Percentiles rank a stretch among this genome's conserved stretches.
These are phyloP conservation scores for Citrus sp. DNA, from an alignment of 345 rosid genomes.

Conservation along the genomic window DNA sequence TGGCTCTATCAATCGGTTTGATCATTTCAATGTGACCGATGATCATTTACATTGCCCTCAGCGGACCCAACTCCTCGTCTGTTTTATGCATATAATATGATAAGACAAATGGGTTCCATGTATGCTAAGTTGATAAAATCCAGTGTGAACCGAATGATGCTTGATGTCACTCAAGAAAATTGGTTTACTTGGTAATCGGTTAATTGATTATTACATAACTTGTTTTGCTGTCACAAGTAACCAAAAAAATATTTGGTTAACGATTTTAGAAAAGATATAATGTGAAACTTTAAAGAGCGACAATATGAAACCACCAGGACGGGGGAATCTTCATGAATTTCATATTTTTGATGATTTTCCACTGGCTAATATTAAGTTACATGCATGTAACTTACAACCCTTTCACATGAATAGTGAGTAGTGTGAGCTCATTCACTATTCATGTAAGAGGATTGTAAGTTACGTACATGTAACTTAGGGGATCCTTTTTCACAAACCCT, in stretches of 20 bases:
- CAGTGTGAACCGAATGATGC: conserved; percentile 10
- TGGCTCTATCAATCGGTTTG: background rate
- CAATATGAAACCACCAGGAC: background rate
- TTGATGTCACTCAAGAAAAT: background rate
- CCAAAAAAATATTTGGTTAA: background rate
- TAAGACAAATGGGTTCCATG: background rate
- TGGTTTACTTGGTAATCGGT: background rate
- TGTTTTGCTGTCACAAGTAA: conserved; percentile 5
- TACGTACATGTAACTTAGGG: too few relatives aligned
- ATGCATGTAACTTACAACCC: too few relatives aligned
- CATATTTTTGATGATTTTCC: too few relatives aligned
- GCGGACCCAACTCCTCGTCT: background rate
- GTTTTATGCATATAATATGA: background rate
- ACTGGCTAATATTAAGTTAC: too few relatives aligned
- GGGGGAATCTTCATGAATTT: background rate
- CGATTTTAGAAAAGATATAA: background rate
- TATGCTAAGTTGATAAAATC: background rate
- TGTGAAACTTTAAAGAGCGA: background rate
- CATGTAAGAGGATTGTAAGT: too few relatives aligned
- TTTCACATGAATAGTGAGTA: too few relatives aligned
- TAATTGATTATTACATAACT: background rate
- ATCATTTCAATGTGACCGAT: background rate
- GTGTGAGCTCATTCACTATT: too few relatives aligned
- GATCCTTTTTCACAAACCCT: background rate
- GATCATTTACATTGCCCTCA: background rate